Percentiles rank a stretch among this genome's conserved stretches.
Conservation (phyloP, 2,329 filamentous ascomycete genomes). For the Paecilomyces sp. region DNA sequence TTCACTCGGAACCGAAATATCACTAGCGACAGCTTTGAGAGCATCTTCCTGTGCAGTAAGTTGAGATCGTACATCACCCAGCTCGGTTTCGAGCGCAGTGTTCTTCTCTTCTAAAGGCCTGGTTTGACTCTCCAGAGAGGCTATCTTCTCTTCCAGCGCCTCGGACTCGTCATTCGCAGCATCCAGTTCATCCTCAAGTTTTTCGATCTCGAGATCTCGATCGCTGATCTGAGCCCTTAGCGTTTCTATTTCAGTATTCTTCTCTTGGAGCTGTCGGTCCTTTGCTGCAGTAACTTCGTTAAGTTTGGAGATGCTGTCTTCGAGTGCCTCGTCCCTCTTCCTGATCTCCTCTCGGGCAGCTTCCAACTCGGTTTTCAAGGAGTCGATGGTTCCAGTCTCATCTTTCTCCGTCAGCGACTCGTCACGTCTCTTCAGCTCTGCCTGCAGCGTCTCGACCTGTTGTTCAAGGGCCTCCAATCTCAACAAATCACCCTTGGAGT, state of each 20-base stretch:
- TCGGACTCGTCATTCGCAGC: conserved; percentile 25
- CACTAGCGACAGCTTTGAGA: conserved; percentile 28
- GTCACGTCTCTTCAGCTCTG: conserved; percentile 20
- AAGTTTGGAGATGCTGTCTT: conserved; percentile 24
- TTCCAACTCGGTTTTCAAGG: conserved; percentile 25
- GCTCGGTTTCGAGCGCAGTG: conserved; percentile 26
- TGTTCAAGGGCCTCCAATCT: conserved; percentile 20
- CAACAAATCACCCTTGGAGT: conserved; percentile 11
- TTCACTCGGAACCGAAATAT: conserved; percentile 23
- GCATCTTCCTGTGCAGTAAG: conserved; percentile 30
- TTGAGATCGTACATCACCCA: conserved; percentile 27
- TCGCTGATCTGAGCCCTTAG: conserved; percentile 28
- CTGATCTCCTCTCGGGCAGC: conserved; percentile 25
- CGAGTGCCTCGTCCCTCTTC: conserved; percentile 26
- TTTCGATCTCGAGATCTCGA: conserved; percentile 26
- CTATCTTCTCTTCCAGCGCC: conserved; percentile 25
- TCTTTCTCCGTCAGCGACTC: conserved; percentile 15
- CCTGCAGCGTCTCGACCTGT: conserved; percentile 25
- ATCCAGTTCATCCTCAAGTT: conserved; percentile 26
- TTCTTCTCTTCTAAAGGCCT: conserved; percentile 32
- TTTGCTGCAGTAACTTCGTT: conserved; percentile 24
- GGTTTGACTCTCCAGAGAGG: conserved; percentile 25
- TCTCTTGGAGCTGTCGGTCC: conserved; percentile 27
- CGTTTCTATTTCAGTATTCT: conserved; percentile 28
- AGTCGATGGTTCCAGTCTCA: conserved; percentile 24